These are phyloP conservation scores for Candida stauntonica DNA, from an alignment of 805 yeast species.

Conservation along the genomic window DNA sequence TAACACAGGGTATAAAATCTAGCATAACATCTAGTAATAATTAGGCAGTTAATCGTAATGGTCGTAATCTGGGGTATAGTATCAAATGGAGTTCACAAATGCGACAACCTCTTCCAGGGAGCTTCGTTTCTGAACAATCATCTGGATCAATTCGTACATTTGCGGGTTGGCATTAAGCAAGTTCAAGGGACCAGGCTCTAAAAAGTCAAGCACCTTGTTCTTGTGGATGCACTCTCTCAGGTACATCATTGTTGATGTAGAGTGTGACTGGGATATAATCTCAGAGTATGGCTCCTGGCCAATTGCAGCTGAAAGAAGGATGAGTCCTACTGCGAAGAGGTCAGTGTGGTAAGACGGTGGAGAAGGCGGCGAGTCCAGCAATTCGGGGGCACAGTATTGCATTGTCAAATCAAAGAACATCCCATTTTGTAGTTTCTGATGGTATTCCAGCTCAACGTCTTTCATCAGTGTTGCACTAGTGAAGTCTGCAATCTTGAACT, in stretches of 20 bases:
- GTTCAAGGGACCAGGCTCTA: conserved; percentile 25
- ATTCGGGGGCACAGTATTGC: conserved; percentile 45
- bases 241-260: conserved; percentile 25
- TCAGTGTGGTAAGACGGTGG: conserved; percentile 38
- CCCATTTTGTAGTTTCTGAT: conserved; percentile 22
- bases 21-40: no score
- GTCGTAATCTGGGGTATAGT: conserved; percentile 3
- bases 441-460: conserved; percentile 17
- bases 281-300: conserved; percentile 41
- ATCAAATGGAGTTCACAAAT: conserved; percentile 3
- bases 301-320: conserved; percentile 40
- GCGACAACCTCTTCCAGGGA: conserved; percentile 21
- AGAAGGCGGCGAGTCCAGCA: conserved; percentile 27
- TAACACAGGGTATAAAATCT: no score
- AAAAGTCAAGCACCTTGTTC: conserved; percentile 30
- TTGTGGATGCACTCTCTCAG: conserved; percentile 32
- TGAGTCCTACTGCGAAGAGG: conserved; percentile 42
- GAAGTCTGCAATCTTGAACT: conserved; percentile 44
- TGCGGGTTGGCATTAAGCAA: conserved; percentile 21
- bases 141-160: conserved; percentile 22
- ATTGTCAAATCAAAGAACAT: conserved; percentile 31
- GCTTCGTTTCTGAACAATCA: conserved; percentile 29
- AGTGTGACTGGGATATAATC: conserved; percentile 1
- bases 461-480: conserved; percentile 33
- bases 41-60: no score